Base-by-base conservation (phyloP, 2,329 filamentous ascomycete genomes). In the Acrocalymma vagum region DNA sequence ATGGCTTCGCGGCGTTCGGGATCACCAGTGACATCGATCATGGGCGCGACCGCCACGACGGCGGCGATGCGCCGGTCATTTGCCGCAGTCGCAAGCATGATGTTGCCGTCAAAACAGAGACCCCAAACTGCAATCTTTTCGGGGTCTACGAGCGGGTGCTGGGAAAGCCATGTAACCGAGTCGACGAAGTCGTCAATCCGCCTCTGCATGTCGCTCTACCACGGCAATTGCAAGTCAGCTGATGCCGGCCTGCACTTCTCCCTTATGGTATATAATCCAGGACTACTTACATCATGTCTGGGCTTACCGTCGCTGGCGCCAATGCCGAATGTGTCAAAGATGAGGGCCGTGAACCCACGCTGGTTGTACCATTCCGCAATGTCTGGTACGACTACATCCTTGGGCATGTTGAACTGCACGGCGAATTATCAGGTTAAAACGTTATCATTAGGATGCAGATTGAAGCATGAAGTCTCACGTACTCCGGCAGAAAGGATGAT, bases 341-440 rank as follows among this genome's bases (percentile, higher is more conserved):
- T 24, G 4, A 48, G 45, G n/a, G 23, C 41, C 7, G 40, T 48
- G 32, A 45, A 32, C 13, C 36, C 45, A 4, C 14, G 30, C 30
- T 28, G 10, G 5, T 37, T 26, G 26, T 33, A 48, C 30, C 27
- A 45, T 20, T 37, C 38, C 11, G 45, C 45, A 15, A 48, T 23
- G 14, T 48, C 45, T 0, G 26, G 26, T 4, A 48, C 17, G 27
- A 45, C 18, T 14, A 17, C 23, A 2, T 48, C 41, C 23, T 48
- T 48, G 26, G 41, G 21, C 37, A 45, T 42, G 34, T 48, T 48
- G 37, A 48, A 48, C 45, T 48, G 16, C 20, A 29, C 35, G 10
- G 22, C 17, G 6, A 5, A 29, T 27, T 13, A 17, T 31, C 20
- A 25, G 31, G 2, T 31, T 14, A 18, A 15, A n/a, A 14, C 10